These are phyloP conservation scores for Aspergillus sp. DNA, from an alignment of 2,329 filamentous ascomycete genomes.

Conservation along the genomic window DNA sequence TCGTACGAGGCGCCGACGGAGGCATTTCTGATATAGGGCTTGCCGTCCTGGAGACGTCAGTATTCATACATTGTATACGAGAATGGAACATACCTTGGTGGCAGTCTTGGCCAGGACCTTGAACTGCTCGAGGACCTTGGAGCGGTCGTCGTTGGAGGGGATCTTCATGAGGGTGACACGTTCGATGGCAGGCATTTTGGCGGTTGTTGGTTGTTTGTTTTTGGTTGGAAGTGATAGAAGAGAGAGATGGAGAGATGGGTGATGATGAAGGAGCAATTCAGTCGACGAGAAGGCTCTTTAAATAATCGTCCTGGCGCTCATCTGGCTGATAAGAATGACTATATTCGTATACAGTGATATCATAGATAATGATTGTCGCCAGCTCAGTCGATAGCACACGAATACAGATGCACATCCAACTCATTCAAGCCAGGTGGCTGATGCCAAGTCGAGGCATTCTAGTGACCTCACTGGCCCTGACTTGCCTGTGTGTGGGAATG, in stretches of 20 bases:
- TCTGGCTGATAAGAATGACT: no score
- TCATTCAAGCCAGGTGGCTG: no score
- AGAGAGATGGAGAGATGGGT: neutral
- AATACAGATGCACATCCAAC: no score
- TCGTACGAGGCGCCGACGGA: constrained; percentile 47
- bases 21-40: constrained; percentile 60
- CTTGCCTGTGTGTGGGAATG: no score
- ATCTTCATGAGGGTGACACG: constrained; percentile 46
- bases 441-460: no score
- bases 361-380: no score
- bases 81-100: constrained; percentile 23
- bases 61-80: neutral
- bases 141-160: constrained; percentile 33
- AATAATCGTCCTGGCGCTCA: neutral
- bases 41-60: constrained; percentile 53
- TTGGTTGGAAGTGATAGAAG: neutral
- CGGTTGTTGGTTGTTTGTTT: neutral
- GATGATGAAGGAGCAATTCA: neutral
- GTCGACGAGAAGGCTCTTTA: neutral
- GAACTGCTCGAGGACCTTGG: constrained; percentile 33
- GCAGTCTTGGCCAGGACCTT: constrained; percentile 21
- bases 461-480: no score
- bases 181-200: constrained; percentile 24
- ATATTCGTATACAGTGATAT: no score
- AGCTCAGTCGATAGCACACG: no score